These are phyloP conservation scores for Aureobasidium mangrovei DNA, from an alignment of 2,329 filamentous ascomycete species.

Conservation along the genomic window DNA sequence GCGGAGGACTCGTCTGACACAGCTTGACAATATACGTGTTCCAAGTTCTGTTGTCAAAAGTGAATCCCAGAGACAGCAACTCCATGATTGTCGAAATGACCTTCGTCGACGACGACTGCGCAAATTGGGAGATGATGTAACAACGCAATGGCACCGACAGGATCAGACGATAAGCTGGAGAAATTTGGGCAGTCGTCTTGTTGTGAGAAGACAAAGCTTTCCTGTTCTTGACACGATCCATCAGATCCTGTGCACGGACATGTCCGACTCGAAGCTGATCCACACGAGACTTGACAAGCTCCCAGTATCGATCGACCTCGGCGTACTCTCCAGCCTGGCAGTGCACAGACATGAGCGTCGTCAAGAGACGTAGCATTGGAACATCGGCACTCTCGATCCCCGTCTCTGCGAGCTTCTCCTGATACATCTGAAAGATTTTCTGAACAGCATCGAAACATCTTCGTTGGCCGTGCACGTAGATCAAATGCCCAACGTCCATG, in stretches of 20 bases:
- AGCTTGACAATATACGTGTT: constrained; percentile 66
- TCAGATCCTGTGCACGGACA: background rate
- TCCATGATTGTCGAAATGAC: constrained; percentile 28
- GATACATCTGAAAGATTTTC: constrained; percentile 49
- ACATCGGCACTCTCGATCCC: constrained; percentile 24
- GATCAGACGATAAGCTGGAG: constrained; percentile 37
- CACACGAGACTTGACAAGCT: constrained; percentile 48
- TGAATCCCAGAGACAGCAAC: constrained; percentile 58
- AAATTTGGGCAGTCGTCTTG: background rate
- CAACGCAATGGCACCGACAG: constrained; percentile 41
- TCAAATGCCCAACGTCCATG: constrained; percentile 35
- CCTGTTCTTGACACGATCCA: background rate
- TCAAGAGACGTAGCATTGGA: constrained; percentile 49
- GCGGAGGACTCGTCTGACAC: constrained; percentile 35
- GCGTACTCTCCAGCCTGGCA: constrained; percentile 48
- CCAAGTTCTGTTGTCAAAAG: constrained; percentile 69
- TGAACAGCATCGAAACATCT: constrained; percentile 42
- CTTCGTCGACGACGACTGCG: constrained; percentile 38
- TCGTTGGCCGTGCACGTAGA: constrained; percentile 45
- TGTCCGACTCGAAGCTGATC: constrained; percentile 25
- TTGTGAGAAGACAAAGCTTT: background rate
- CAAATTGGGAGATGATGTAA: constrained; percentile 45
- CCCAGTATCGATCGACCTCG: constrained; percentile 59
- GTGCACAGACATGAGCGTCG: constrained; percentile 60
- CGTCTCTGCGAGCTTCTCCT: constrained; percentile 27